Conservation (phyloP, 2,329 filamentous ascomycete genomes). For the Cladophialophora psammophila region DNA sequence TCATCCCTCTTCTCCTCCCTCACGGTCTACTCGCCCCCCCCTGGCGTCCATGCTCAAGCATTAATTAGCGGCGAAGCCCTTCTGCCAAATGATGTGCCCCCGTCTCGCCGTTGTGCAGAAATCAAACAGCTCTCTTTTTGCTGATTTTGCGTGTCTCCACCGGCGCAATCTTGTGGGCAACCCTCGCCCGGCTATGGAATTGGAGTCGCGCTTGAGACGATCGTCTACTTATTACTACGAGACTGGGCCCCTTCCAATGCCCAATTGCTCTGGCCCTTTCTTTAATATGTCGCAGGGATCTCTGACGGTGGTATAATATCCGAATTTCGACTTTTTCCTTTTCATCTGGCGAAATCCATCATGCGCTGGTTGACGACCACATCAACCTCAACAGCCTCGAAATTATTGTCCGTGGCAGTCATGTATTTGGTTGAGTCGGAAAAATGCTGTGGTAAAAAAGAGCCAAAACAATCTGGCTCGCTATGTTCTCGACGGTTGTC, state of each 20-base stretch:
- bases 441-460: neutral
- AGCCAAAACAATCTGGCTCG: neutral
- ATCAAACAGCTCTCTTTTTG: neutral
- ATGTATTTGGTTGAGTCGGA: neutral
- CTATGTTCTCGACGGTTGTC: neutral
- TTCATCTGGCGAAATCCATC: neutral
- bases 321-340: neutral
- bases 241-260: neutral
- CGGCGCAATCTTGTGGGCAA: slow-evolving; percentile 13
- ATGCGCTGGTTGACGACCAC: neutral
- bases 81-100: neutral
- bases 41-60: neutral
- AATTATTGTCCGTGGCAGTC: neutral
- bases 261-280: neutral
- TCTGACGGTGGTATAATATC: neutral
- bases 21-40: neutral
- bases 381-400: neutral
- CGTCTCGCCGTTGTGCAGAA: neutral
- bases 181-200: neutral
- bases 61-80: neutral
- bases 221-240: neutral
- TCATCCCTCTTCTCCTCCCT: neutral
- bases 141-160: slow-evolving; percentile 14
- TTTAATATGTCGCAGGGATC: too few relatives aligned
- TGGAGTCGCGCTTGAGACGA: slow-evolving; percentile 10